Conservation (phyloP, 805 yeast genomes). For the Hanseniaspora clermontiae region DNA sequence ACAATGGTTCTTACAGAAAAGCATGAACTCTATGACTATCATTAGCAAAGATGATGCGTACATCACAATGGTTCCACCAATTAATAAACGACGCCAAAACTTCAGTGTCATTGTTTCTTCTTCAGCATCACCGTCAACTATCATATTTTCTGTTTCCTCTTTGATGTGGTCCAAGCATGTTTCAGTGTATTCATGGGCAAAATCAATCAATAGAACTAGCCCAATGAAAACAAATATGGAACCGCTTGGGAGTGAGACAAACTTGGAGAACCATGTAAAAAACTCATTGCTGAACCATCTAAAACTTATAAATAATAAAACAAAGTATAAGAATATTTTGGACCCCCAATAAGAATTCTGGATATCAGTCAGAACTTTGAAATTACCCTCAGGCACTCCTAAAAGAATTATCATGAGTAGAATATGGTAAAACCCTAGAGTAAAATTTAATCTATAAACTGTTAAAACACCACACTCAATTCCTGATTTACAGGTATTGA, state of each 20-base stretch:
- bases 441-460: conserved; percentile 83
- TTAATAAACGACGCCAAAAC: conserved; percentile 67
- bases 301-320: conserved; percentile 49
- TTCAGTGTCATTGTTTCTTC: neutral
- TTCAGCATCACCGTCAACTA: conserved; percentile 7
- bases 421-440: conserved; percentile 70
- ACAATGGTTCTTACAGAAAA: conserved; percentile 73
- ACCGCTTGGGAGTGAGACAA: conserved; percentile 72
- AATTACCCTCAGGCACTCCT: conserved; percentile 69
- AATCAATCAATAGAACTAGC: conserved; percentile 77
- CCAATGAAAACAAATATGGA: conserved; percentile 82
- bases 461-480: conserved; percentile 85
- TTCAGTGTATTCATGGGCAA: conserved; percentile 98
- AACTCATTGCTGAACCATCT: conserved; percentile 67
- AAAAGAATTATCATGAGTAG: conserved; percentile 52
- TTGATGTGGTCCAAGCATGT: conserved; percentile 85
- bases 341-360: conserved; percentile 90
- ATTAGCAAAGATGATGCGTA: conserved; percentile 59
- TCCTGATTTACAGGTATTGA: conserved; percentile 59
- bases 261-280: conserved; percentile 81
- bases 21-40: conserved; percentile 67
- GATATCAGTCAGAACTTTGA: conserved; percentile 43
- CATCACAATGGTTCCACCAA: conserved; percentile 82
- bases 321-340: conserved; percentile 51
- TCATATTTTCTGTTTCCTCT: conserved; percentile 44